Percentiles rank a stretch among this genome's conserved stretches.
phyloP scores from a whole-genome alignment of 805 yeast species.

The Scheffersomyces amazonensis region DNA sequence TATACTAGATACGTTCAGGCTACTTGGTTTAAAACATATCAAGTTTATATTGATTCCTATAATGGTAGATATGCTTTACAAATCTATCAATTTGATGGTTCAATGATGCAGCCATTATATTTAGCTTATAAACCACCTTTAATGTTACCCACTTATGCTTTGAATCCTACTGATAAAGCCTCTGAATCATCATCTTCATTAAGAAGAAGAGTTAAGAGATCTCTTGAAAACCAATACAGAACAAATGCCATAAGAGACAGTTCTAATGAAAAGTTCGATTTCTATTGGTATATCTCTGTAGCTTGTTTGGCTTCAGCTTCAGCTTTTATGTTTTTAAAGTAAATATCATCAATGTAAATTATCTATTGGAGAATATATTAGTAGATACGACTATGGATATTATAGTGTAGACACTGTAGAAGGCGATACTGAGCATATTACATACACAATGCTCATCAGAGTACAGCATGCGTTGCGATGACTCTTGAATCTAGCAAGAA shows the following conservation, averaged over 20 bases:
- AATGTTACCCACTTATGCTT: slow-evolving; percentile 91
- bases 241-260: slow-evolving; percentile 65
- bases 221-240: slow-evolving; percentile 74
- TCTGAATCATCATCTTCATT: slow-evolving; percentile 31
- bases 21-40: slow-evolving; percentile 56
- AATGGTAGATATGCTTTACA: slow-evolving; percentile 80
- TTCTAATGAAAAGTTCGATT: slow-evolving; percentile 31
- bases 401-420: too few relatives aligned
- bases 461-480: too few relatives aligned
- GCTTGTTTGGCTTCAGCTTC: slow-evolving; percentile 42
- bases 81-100: slow-evolving; percentile 74
- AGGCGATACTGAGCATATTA: too few relatives aligned
- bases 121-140: slow-evolving; percentile 90
- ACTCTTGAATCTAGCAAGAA: too few relatives aligned
- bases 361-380: too few relatives aligned
- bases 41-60: slow-evolving; percentile 67
- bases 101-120: slow-evolving; percentile 81
- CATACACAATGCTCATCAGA: too few relatives aligned
- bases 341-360: too few relatives aligned
- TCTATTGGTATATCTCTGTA: slow-evolving; percentile 57
- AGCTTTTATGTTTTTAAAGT: slow-evolving; percentile 28
- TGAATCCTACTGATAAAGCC: slow-evolving; percentile 73
- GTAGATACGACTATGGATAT: too few relatives aligned
- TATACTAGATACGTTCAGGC: slow-evolving; percentile 74
- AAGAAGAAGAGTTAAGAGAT: slow-evolving; percentile 57